phyloP scores from a whole-genome alignment of 2,329 filamentous ascomycete species.

The Scleromitrula shiraiana region DNA sequence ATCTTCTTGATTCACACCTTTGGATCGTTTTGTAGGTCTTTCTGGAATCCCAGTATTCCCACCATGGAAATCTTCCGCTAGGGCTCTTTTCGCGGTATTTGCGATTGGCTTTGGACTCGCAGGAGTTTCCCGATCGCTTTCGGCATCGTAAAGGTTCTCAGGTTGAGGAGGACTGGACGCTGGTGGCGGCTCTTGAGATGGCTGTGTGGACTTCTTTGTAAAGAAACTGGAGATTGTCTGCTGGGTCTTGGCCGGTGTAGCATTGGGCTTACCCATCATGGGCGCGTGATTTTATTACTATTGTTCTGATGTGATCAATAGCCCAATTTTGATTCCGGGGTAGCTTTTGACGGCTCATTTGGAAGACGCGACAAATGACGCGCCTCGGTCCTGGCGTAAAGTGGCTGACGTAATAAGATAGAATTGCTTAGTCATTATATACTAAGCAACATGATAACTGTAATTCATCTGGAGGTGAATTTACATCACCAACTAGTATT shows the following conservation, averaged over 20 bases:
- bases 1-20: constrained; percentile 33
- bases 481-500: too few relatives aligned
- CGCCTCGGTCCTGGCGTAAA: background rate
- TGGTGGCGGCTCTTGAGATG: constrained; percentile 25
- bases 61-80: constrained; percentile 40
- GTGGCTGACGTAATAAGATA: constrained; percentile 5
- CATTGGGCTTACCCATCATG: constrained; percentile 20
- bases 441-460: too few relatives aligned
- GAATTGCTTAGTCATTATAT: too few relatives aligned
- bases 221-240: constrained; percentile 84
- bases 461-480: too few relatives aligned
- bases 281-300: background rate
- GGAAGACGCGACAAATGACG: constrained; percentile 5
- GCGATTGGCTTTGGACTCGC: constrained; percentile 11
- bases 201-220: constrained; percentile 40
- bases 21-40: constrained; percentile 39
- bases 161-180: constrained; percentile 12
- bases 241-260: constrained; percentile 45
- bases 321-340: background rate
- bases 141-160: constrained; percentile 23
- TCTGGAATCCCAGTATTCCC: constrained; percentile 34
- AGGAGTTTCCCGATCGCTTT: constrained; percentile 21
- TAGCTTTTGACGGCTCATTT: background rate
- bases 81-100: constrained; percentile 39
- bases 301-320: background rate